phyloP scores from a whole-genome alignment of 306 rosid species.

The Rosa lucieae region DNA sequence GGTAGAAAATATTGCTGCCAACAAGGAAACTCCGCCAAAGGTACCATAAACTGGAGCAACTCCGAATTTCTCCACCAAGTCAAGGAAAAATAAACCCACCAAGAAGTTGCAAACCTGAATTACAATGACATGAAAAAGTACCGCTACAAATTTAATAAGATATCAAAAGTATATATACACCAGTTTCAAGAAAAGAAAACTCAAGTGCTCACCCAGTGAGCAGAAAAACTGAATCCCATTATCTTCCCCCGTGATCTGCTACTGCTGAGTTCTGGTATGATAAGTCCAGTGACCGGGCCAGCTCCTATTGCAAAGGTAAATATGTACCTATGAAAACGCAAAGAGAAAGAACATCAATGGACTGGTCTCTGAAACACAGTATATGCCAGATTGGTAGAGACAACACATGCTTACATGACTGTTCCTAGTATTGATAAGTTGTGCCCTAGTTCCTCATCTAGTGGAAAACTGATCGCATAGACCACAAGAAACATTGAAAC shows the following conservation, averaged over 20 bases:
- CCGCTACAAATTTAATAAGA: neutral
- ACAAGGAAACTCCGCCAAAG: slow-evolving; percentile 70
- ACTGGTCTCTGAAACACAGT: neutral
- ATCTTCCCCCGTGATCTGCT: slow-evolving; percentile 80
- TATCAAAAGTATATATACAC: neutral
- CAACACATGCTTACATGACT: slow-evolving; percentile 56
- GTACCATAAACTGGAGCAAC: slow-evolving; percentile 74
- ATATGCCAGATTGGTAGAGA: neutral
- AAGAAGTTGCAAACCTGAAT: slow-evolving; percentile 76
- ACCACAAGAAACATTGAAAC: slow-evolving; percentile 73
- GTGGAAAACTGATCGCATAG: slow-evolving; percentile 51
- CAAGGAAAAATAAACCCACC: slow-evolving; percentile 89
- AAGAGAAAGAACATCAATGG: slow-evolving; percentile 13
- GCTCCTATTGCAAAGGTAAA: slow-evolving; percentile 85
- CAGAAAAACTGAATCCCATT: slow-evolving; percentile 80
- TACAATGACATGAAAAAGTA: neutral
- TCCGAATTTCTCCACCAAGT: slow-evolving; percentile 74
- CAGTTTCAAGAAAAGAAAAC: neutral
- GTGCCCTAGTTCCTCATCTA: slow-evolving; percentile 58
- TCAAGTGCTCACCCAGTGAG: slow-evolving; percentile 69
- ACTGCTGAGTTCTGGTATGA: slow-evolving; percentile 92
- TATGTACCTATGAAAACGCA: slow-evolving; percentile 57
- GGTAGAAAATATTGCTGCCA: slow-evolving; percentile 65
- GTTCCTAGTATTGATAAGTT: slow-evolving; percentile 80
- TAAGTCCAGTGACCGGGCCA: slow-evolving; percentile 86